Percentiles rank a stretch among this genome's conserved stretches.
phyloP scores from a whole-genome alignment of 2,329 filamentous ascomycete genomes.

The Erysiphe pulchra region DNA sequence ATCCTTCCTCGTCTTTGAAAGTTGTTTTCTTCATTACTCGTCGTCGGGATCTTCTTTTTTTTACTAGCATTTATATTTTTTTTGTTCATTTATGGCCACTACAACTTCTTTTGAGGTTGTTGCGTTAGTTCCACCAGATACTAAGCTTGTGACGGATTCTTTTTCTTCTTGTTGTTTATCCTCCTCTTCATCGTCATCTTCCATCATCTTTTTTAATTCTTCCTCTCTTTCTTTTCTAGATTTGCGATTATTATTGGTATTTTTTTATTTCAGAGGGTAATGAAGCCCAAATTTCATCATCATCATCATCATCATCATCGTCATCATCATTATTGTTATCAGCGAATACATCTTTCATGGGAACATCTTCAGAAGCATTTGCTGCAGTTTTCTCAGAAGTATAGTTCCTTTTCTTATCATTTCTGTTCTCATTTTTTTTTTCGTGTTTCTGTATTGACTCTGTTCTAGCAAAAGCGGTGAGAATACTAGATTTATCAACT shows the following conservation, averaged over 20 bases:
- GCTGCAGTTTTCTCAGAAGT: not conserved
- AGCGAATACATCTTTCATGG: constrained; percentile 23
- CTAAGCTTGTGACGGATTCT: constrained; percentile 8
- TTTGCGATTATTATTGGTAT: constrained; percentile 14
- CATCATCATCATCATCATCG: constrained; percentile 17
- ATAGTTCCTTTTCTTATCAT: too few species aligned
- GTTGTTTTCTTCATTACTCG: constrained; percentile 74
- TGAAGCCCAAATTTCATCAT: constrained; percentile 21
- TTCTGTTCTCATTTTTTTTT: too few species aligned
- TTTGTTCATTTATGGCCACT: constrained; percentile 11
- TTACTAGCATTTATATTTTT: constrained; percentile 24
- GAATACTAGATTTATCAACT: constrained; percentile 36
- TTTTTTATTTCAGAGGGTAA: constrained; percentile 7
- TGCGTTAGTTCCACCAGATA: constrained; percentile 14
- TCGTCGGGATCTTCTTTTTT: constrained; percentile 45
- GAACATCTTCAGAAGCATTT: constrained; percentile 21
- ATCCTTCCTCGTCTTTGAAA: constrained; percentile 68
- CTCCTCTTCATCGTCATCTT: constrained; percentile 33
- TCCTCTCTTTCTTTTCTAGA: constrained; percentile 34
- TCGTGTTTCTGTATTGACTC: not conserved
- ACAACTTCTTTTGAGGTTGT: constrained; percentile 18
- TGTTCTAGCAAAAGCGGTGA: constrained; percentile 47
- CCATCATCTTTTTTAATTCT: constrained; percentile 50
- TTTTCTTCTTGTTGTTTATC: constrained; percentile 20
- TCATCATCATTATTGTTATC: not conserved